phyloP scores from a whole-genome alignment of 2,329 filamentous ascomycete species.

The Fusarium sp. region DNA sequence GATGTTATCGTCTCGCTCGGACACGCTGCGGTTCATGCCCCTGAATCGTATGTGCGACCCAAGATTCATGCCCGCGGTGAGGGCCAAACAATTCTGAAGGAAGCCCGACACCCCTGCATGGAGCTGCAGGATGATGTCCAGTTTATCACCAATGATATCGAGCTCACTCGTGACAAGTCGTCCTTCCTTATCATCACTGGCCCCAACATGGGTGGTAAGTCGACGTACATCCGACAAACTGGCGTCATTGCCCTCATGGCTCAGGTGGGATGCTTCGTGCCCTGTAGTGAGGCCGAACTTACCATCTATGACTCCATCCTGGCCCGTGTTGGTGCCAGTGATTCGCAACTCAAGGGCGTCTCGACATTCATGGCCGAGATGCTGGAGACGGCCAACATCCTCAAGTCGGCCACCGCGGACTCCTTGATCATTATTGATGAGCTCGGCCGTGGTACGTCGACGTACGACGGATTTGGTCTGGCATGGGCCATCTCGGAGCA shows the following conservation, averaged over 20 bases:
- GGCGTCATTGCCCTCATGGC: slow-evolving; percentile 98
- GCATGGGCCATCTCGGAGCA: slow-evolving; percentile 99
- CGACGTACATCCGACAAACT: slow-evolving; percentile 97
- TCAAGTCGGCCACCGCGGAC: slow-evolving; percentile 95
- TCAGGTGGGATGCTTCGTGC: slow-evolving; percentile 96
- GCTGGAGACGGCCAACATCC: slow-evolving; percentile 97
- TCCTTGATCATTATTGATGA: slow-evolving; percentile 99
- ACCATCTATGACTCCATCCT: slow-evolving; percentile 98
- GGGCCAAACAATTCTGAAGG: slow-evolving; percentile 89
- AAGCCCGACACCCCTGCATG: slow-evolving; percentile 96
- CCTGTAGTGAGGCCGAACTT: slow-evolving; percentile 88
- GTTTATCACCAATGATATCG: slow-evolving; percentile 98
- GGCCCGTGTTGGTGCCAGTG: slow-evolving; percentile 93
- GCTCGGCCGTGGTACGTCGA: slow-evolving; percentile 94
- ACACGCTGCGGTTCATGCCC: slow-evolving; percentile 92
- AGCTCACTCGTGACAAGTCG: slow-evolving; percentile 79
- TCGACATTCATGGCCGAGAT: slow-evolving; percentile 99
- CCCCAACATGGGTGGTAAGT: slow-evolving; percentile 99
- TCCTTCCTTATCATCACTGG: slow-evolving; percentile 97
- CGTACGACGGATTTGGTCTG: slow-evolving; percentile 98
- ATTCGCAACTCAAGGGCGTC: slow-evolving; percentile 97
- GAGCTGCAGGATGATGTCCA: slow-evolving; percentile 99
- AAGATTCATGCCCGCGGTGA: slow-evolving; percentile 90
- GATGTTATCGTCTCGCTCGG: slow-evolving; percentile 96
- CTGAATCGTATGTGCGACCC: slow-evolving; percentile 89